Evolutionary conservation across 108 stramenopile species (phyloP), one percentile per base, ranked within the genome.

Genomic region (Cyclostephanos invisitatus): DNA sequence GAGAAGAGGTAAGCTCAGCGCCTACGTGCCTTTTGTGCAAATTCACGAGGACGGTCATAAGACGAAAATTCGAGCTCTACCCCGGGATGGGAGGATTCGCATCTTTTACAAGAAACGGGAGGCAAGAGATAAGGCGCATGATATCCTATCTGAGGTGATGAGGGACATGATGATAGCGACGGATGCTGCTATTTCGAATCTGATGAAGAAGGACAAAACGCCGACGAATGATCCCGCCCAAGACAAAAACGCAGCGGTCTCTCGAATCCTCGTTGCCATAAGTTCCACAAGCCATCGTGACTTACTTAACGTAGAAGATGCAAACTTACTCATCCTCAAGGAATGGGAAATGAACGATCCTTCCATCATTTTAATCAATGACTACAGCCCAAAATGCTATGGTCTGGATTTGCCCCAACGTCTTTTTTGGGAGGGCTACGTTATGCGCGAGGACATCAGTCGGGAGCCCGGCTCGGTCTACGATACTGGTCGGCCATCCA

Each of bases 381-480:
- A 86, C 42, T 90, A 77, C 63, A 58, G 62, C 18, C 68, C 62
- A 32, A 54, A 69, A 29, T 78, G 50, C 40, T 90, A 53, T 64
- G 89, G 89, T 25, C 24, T 90, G 4, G 85, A 90, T 59, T 46
- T 87, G 22, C 67, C 85, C 28, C 75, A 88, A 59, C 87, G 89
- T 17, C 69, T 90, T 11, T 88, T 90, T 72, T 90, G 87, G 87
- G 77, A 81, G 46, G 87, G 72, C 6, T 85, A 74, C 49, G 84
- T 90, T 44, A 56, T 78, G 62, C 47, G 80, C 35, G 76, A 74
- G 40, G 82, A 86, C 38, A 86, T 87, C 78, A 75, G 69, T 48
- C 75, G 89, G 21, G 29, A 47, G 18, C 74, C 75, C 21, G 87
- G 80, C 14, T 68, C 70, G 0, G 71, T 58, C 11, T 81, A 74